Percentiles rank a stretch among this genome's conserved stretches.
These are phyloP conservation scores for Metarhizium robertsii DNA, from an alignment of 2,329 filamentous ascomycete genomes.

Conservation along the genomic window DNA sequence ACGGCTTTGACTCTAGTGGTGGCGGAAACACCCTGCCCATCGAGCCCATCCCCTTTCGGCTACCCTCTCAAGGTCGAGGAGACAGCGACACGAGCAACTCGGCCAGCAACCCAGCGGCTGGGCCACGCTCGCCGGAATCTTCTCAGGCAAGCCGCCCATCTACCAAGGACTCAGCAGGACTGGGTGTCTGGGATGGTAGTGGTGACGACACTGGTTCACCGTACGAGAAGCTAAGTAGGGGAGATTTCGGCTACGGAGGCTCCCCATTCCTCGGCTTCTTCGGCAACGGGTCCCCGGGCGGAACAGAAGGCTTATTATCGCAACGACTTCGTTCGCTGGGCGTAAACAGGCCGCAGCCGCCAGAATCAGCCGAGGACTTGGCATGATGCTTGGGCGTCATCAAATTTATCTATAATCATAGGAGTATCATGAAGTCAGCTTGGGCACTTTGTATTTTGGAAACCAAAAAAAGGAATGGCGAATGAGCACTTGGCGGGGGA, in stretches of 20 bases:
- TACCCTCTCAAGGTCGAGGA: constrained; percentile 22
- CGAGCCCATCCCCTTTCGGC: constrained; percentile 42
- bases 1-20: constrained; percentile 14
- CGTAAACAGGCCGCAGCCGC: constrained; percentile 21
- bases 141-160: constrained; percentile 23
- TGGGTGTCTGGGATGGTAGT: constrained; percentile 10
- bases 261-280: constrained; percentile 33
- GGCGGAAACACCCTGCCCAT: constrained; percentile 27
- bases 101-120: constrained; percentile 12
- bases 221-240: constrained; percentile 62
- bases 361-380: constrained; percentile 5
- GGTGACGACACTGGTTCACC: constrained; percentile 7
- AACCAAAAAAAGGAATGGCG: background rate
- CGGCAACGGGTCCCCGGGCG: constrained; percentile 26
- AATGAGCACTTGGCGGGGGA: too few relatives aligned
- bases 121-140: constrained; percentile 17
- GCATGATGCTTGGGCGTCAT: background rate
- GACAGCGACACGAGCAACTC: constrained; percentile 23
- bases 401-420: background rate
- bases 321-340: constrained; percentile 57
- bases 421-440: background rate
- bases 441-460: background rate
- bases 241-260: constrained; percentile 54
- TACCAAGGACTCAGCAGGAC: constrained; percentile 23
- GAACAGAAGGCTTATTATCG: constrained; percentile 56